Evolutionary conservation across 129 eudicot genomes (phyloP).

Genomic region (Artemisia annua): DNA sequence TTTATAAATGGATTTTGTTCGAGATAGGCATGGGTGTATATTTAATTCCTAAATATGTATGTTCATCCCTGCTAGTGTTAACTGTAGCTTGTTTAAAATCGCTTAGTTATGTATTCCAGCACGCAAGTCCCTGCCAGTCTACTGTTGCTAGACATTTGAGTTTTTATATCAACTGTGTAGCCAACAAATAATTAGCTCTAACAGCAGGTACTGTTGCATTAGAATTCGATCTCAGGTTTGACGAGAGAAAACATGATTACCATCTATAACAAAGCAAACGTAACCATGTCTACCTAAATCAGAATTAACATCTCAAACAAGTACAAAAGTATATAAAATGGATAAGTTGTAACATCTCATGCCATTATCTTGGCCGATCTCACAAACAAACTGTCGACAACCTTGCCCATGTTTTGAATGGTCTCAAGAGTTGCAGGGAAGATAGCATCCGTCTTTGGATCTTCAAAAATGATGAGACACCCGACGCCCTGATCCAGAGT

Average conservation of each 20-base stretch:
- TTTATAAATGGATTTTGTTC: too few relatives aligned
- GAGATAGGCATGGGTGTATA: too few relatives aligned
- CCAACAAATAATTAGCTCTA: neutral
- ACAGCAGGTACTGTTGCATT: constrained; percentile 10
- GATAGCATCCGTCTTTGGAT: constrained; percentile 68
- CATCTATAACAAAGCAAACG: constrained; percentile 23
- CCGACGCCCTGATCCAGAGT: constrained; percentile 86
- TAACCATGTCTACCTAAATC: neutral
- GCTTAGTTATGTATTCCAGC: too few relatives aligned
- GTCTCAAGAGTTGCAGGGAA: constrained; percentile 78
- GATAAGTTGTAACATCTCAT: constrained; percentile 20
- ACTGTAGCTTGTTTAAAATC: too few relatives aligned
- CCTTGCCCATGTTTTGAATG: constrained; percentile 65
- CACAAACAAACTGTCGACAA: constrained; percentile 65
- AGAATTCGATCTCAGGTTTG: constrained; percentile 14
- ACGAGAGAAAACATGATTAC: neutral
- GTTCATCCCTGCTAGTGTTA: too few relatives aligned
- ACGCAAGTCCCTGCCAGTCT: too few relatives aligned
- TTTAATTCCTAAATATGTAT: too few relatives aligned
- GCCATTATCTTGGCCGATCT: constrained; percentile 75
- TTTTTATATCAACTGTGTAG: too few relatives aligned
- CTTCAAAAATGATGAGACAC: constrained; percentile 72
- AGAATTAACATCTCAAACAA: constrained; percentile 15
- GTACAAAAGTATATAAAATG: constrained; percentile 11
- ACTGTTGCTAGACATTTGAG: too few relatives aligned